Percentiles rank a stretch among this genome's conserved stretches.
These are phyloP conservation scores for Trichothecium roseum DNA, from an alignment of 2,329 filamentous ascomycete genomes.

Conservation along the genomic window DNA sequence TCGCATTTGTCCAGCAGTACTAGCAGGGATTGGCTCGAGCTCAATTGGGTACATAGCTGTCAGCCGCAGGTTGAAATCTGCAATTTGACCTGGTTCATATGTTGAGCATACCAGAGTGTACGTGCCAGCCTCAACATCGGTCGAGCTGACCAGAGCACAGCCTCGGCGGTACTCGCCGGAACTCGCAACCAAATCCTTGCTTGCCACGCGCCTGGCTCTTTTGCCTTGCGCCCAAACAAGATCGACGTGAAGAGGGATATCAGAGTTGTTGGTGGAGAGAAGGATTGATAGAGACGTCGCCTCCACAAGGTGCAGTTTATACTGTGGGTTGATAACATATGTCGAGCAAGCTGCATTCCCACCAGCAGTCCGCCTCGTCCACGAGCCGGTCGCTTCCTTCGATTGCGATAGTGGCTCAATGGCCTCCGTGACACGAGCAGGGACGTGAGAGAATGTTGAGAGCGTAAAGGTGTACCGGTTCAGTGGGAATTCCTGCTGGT, in stretches of 20 bases:
- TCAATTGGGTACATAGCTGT: constrained; percentile 48
- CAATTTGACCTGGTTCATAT: constrained; percentile 70
- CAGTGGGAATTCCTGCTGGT: constrained; percentile 68
- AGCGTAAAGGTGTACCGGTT: constrained; percentile 76
- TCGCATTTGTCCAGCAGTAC: constrained; percentile 65
- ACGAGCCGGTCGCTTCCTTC: constrained; percentile 51
- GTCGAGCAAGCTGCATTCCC: constrained; percentile 68
- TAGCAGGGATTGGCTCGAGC: constrained; percentile 53
- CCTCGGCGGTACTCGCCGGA: constrained; percentile 84
- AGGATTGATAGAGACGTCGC: constrained; percentile 60
- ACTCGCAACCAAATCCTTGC: constrained; percentile 68
- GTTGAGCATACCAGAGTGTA: constrained; percentile 90
- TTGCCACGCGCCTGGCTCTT: constrained; percentile 57
- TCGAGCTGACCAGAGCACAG: constrained; percentile 58
- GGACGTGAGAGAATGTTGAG: constrained; percentile 62
- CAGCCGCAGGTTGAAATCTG: constrained; percentile 66
- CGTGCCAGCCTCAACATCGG: constrained; percentile 52
- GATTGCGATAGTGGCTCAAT: constrained; percentile 46
- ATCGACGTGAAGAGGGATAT: constrained; percentile 74
- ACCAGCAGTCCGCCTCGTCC: constrained; percentile 73
- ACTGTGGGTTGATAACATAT: constrained; percentile 86
- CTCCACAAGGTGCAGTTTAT: constrained; percentile 49
- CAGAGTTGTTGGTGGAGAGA: constrained; percentile 54
- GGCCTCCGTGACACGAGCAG: constrained; percentile 53
- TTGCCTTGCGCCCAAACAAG: constrained; percentile 68